Evolutionary conservation across 805 yeast genomes (phyloP).

Genomic region (Candida khao-thaluensis): DNA sequence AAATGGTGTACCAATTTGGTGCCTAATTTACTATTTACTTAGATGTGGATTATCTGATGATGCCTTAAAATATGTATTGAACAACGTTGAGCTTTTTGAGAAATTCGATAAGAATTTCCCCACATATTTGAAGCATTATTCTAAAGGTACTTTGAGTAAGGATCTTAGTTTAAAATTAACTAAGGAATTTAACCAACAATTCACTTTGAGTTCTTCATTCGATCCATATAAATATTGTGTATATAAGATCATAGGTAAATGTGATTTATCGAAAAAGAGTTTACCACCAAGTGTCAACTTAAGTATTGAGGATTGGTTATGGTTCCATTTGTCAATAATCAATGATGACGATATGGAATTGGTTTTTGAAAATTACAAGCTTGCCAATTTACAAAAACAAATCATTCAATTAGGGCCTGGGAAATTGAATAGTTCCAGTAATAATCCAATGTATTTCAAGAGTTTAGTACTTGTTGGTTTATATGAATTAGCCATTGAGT

Average conservation of each 20-base stretch:
- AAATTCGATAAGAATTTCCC: constrained; percentile 86
- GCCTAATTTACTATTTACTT: constrained; percentile 75
- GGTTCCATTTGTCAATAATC: constrained; percentile 83
- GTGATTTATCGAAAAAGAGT: constrained; percentile 65
- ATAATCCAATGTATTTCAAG: constrained; percentile 71
- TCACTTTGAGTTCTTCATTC: constrained; percentile 56
- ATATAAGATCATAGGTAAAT: constrained; percentile 89
- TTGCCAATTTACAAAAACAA: constrained; percentile 70
- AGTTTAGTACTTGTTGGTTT: constrained; percentile 73
- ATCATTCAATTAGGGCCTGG: constrained; percentile 70
- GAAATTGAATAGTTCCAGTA: constrained; percentile 63
- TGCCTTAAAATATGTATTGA: constrained; percentile 65
- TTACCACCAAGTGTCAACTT: constrained; percentile 66
- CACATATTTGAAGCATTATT: constrained; percentile 67
- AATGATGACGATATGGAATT: constrained; percentile 55
- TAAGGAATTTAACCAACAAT: constrained; percentile 81
- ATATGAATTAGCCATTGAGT: constrained; percentile 75
- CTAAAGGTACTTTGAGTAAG: constrained; percentile 54
- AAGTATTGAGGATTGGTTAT: constrained; percentile 93
- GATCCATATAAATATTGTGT: constrained; percentile 92
- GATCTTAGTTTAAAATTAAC: constrained; percentile 69
- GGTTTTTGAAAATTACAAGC: constrained; percentile 66
- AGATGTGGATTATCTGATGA: constrained; percentile 82
- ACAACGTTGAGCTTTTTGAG: constrained; percentile 69
- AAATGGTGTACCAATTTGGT: constrained; percentile 94